Evolutionary conservation across 257 asterid genomes (phyloP).

Genomic region (Petrea volubilis): DNA sequence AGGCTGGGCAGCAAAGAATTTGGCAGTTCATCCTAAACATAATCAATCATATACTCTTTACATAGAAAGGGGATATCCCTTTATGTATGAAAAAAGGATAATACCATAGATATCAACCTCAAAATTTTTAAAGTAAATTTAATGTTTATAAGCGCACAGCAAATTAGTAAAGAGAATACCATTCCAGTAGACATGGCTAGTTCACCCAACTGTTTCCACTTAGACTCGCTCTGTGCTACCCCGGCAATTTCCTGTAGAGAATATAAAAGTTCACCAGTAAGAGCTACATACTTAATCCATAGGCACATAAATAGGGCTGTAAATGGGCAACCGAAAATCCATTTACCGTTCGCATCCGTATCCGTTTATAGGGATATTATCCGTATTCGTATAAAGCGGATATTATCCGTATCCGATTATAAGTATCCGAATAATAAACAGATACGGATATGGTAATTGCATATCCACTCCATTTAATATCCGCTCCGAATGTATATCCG

Average conservation of each 20-base stretch:
- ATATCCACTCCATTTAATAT: too few species aligned
- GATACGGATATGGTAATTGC: too few species aligned
- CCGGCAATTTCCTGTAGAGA: constrained; percentile 75
- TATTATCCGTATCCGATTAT: too few species aligned
- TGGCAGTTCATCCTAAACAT: neutral
- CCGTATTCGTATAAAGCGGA: too few species aligned
- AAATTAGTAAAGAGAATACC: constrained; percentile 45
- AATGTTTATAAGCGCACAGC: constrained; percentile 19
- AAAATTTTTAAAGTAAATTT: neutral
- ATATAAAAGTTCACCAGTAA: constrained; percentile 9
- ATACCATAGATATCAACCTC: constrained; percentile 4
- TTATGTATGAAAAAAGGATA: neutral
- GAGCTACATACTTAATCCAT: neutral
- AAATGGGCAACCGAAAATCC: too few species aligned
- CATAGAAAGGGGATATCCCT: neutral
- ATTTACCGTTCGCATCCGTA: too few species aligned
- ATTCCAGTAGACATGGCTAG: constrained; percentile 91
- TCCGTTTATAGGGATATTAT: too few species aligned
- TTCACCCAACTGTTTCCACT: constrained; percentile 98
- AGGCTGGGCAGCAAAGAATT: constrained; percentile 7
- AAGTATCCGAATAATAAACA: too few species aligned
- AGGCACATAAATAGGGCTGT: too few species aligned
- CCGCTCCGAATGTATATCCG: too few species aligned
- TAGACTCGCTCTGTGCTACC: constrained; percentile 74
- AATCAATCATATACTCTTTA: neutral